These are phyloP conservation scores for Fusarium protoensiforme DNA, from an alignment of 2,329 filamentous ascomycete species.

Conservation along the genomic window DNA sequence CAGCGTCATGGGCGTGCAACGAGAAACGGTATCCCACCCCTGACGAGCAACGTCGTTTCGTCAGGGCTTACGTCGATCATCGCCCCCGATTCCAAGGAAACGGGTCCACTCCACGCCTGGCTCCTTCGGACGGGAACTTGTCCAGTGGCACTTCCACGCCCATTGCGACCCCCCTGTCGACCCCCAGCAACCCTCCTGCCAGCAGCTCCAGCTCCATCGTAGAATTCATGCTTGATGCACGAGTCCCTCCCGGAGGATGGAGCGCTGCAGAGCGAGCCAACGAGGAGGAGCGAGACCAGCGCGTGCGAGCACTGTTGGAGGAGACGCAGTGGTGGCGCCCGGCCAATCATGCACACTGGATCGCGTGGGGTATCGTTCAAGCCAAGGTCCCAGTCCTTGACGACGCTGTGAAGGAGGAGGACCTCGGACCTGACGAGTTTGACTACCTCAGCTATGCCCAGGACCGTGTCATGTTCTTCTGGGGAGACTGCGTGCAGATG, in stretches of 20 bases:
- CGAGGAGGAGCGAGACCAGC: conserved; percentile 73
- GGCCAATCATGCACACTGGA: conserved; percentile 90
- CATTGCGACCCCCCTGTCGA: conserved; percentile 48
- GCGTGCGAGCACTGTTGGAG: conserved; percentile 76
- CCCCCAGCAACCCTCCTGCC: conserved; percentile 44
- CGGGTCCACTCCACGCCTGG: conserved; percentile 62
- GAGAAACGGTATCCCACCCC: conserved; percentile 77
- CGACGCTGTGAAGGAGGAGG: conserved; percentile 49
- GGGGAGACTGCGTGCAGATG: conserved; percentile 86
- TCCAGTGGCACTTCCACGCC: conserved; percentile 46
- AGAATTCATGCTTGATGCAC: conserved; percentile 87
- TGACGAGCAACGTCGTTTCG: conserved; percentile 86
- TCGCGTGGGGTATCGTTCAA: conserved; percentile 96
- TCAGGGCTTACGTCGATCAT: conserved; percentile 88
- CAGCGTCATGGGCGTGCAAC: conserved; percentile 74
- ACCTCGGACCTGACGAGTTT: conserved; percentile 72
- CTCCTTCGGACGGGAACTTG: conserved; percentile 55
- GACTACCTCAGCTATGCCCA: conserved; percentile 94
- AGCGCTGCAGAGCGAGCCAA: conserved; percentile 65
- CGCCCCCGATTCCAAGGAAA: conserved; percentile 69
- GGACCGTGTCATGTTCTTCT: conserved; percentile 91
- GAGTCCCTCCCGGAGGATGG: conserved; percentile 65
- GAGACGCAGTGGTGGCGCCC: conserved; percentile 88
- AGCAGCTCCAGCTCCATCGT: conserved; percentile 68
- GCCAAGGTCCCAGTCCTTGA: conserved; percentile 84